Conservation (phyloP, 805 yeast genomes). For the Wickerhamomyces mucosus region DNA sequence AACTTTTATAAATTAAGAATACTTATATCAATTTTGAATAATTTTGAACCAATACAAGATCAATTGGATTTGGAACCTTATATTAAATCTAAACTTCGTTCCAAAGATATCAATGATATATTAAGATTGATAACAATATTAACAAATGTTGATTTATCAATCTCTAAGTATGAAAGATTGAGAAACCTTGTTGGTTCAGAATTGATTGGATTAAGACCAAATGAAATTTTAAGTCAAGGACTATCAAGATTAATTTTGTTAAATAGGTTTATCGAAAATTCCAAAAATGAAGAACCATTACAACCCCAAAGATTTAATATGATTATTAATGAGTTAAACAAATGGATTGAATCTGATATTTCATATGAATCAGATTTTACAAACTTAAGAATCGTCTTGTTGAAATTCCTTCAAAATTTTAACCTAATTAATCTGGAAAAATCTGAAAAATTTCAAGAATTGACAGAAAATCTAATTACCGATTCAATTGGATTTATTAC, state of each 20-base stretch:
- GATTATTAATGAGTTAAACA: constrained; percentile 42
- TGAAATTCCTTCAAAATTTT: constrained; percentile 38
- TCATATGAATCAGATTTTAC: constrained; percentile 50
- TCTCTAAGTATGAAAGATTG: constrained; percentile 35
- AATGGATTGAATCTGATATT: constrained; percentile 54
- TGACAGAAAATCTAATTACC: constrained; percentile 29
- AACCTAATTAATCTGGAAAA: constrained; percentile 13
- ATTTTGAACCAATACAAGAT: constrained; percentile 19
- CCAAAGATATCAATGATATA: constrained; percentile 23
- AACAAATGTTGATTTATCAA: constrained; percentile 25
- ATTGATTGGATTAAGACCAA: constrained; percentile 41
- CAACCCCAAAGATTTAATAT: constrained; percentile 59
- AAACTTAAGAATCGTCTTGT: constrained; percentile 31
- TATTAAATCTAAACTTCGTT: constrained; percentile 24
- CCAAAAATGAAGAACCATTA: constrained; percentile 17
- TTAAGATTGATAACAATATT: constrained; percentile 22
- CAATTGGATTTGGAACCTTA: constrained; percentile 20
- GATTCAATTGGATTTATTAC: constrained; percentile 36
- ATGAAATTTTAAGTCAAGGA: constrained; percentile 34
- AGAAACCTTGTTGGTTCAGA: constrained; percentile 60
- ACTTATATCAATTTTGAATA: constrained; percentile 24
- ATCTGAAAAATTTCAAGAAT: constrained; percentile 27
- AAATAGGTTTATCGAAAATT: constrained; percentile 30
- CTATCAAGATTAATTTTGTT: constrained; percentile 39
- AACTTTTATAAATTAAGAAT: constrained; percentile 28